Percentiles rank a stretch among this genome's conserved stretches.
These are phyloP conservation scores for Akebia trifoliata DNA, from an alignment of 164 flowering plant species.

Conservation along the genomic window DNA sequence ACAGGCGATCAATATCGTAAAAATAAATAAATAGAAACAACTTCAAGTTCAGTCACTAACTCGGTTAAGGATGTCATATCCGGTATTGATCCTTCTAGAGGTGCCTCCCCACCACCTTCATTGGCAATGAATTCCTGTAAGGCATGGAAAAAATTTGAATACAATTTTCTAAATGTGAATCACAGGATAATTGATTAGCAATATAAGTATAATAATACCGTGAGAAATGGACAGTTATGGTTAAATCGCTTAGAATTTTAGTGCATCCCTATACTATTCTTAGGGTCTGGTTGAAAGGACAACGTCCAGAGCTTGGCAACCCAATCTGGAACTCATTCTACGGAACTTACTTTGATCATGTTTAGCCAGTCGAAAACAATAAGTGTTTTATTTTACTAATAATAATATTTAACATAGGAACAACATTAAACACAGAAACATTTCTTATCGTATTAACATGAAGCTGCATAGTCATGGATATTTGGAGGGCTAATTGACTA, in stretches of 20 bases:
- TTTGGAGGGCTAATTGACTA: background rate
- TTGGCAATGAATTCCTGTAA: conserved; percentile 80
- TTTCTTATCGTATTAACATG: background rate
- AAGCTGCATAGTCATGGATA: background rate
- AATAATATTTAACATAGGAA: no score
- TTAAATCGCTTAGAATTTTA: background rate
- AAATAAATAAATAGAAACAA: background rate
- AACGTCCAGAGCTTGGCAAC: background rate
- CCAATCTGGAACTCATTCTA: background rate
- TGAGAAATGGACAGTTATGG: background rate
- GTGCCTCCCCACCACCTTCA: conserved; percentile 93
- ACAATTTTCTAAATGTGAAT: background rate
- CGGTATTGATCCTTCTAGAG: conserved; percentile 94
- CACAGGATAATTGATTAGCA: background rate
- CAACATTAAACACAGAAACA: background rate
- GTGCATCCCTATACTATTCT: background rate
- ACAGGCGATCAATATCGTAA: conserved; percentile 10
- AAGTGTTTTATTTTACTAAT: no score
- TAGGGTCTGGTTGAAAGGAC: background rate
- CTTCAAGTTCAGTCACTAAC: conserved; percentile 40
- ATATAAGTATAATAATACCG: no score
- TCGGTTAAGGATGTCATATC: conserved; percentile 99
- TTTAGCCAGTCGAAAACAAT: no score
- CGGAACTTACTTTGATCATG: no score
- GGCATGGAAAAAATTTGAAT: background rate